Base-by-base conservation (phyloP, 2,329 filamentous ascomycete genomes). In the Fusarium sp. region DNA sequence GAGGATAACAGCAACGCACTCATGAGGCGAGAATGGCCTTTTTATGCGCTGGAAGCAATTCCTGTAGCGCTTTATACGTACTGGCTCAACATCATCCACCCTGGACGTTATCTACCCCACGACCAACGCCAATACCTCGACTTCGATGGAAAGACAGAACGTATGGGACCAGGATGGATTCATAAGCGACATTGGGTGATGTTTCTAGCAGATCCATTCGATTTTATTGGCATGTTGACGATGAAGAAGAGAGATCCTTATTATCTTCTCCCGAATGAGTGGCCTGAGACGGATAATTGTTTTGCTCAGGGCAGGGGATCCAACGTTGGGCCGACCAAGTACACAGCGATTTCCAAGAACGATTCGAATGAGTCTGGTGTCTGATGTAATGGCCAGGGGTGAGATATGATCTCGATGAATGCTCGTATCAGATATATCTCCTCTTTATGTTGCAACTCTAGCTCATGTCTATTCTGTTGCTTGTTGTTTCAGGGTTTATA, bases 31-130 rank as follows among this genome's bases (percentile, higher is more conserved):
- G 84, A 85, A 68, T 82, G 79, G 77, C 84, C 78, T 35, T 84
- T 85, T 57, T 84, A 80, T 60, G 77, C 82, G 16, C 81, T 85
- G 52, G 83, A 86, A 73, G 80, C 77, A 0, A 68, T 75, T 0
- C 76, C 83, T 4, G 84, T 85, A 79, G 59, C 84, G 0, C 13
- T 78, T 10, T 84, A 85, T 66, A 79, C 81, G 0, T 74, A 75
- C 10, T 68, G 84, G 38, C 79, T 83, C 69, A 85, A 85, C 62
- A 56, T 79, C 1, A 75, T 78, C 23, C 79, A 84, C 60, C 83
- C 83, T 0, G 82, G 82, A 46, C 75, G 78, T 5, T 81, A 75
- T 59, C 70, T 85, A 3, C 83, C 83, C 0, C 65, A 67, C 38
- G 68, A 80, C 48, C 74, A 77, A 26, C 78, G 75, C 21, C 74